A percentile compares a stretch with the other conserved stretches of the same genome.
Evolutionary conservation across 106 monocot genomes (phyloP).

Genomic region (Vanilla planifolia): DNA sequence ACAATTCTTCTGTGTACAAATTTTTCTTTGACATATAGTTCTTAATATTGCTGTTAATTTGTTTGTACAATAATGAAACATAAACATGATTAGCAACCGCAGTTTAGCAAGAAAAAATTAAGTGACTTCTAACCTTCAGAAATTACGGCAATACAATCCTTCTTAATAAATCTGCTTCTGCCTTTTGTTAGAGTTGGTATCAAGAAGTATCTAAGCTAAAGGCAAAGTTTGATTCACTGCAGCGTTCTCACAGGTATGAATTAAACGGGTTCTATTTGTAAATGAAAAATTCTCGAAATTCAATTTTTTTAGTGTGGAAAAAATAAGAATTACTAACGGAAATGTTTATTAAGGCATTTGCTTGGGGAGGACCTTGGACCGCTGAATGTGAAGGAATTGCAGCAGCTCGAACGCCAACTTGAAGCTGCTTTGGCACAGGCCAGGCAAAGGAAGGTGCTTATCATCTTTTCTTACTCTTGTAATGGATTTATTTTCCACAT

Average conservation of each 20-base stretch:
- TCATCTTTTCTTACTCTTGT: not conserved
- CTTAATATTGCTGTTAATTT: no score
- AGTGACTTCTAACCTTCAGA: no score
- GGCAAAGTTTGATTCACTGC: constrained; percentile 64
- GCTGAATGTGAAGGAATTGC: constrained; percentile 77
- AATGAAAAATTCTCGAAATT: no score
- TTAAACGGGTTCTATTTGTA: no score
- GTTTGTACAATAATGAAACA: no score
- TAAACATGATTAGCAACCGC: no score
- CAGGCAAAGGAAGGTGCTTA: constrained; percentile 68
- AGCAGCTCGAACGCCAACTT: constrained; percentile 75
- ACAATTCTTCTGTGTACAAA: no score
- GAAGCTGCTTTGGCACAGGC: constrained; percentile 69
- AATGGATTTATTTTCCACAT: not conserved
- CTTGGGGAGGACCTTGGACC: constrained; percentile 93
- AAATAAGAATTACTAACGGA: not conserved
- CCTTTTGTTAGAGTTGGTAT: constrained; percentile 78
- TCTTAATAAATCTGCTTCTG: no score
- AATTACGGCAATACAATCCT: no score
- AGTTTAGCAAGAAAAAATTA: no score
- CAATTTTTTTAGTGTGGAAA: no score
- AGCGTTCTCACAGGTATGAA: constrained; percentile 58
- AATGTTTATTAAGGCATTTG: constrained; percentile 44
- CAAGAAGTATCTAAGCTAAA: constrained; percentile 77
- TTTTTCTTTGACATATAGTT: no score